These are phyloP conservation scores for Aspergillus asperescens DNA, from an alignment of 495 filamentous ascomycete species.

Conservation along the genomic window DNA sequence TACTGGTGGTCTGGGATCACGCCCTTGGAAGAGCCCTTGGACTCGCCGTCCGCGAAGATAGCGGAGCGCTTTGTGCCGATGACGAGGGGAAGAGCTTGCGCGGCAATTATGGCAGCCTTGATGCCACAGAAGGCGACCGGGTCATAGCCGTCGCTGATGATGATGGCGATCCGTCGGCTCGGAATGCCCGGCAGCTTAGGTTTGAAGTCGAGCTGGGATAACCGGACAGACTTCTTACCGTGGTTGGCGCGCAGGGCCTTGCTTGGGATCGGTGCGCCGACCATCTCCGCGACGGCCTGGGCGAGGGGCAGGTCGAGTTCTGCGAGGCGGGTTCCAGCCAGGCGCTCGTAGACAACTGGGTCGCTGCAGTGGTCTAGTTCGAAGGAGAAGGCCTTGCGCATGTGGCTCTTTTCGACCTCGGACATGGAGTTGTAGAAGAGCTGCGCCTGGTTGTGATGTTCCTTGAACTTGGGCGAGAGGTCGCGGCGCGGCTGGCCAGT, in stretches of 20 bases:
- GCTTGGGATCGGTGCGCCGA: conserved; percentile 54
- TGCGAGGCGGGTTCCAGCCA: conserved; percentile 53
- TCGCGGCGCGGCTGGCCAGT: conserved; percentile 63
- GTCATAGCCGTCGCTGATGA: conserved; percentile 68
- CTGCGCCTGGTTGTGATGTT: conserved; percentile 61
- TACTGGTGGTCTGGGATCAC: conserved; percentile 74
- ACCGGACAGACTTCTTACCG: conserved; percentile 52
- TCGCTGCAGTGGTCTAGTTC: conserved; percentile 91
- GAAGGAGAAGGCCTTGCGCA: conserved; percentile 67
- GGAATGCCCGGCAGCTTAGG: conserved; percentile 52
- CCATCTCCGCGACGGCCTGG: conserved; percentile 57
- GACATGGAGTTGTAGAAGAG: conserved; percentile 80
- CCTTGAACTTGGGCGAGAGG: conserved; percentile 71
- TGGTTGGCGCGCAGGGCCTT: conserved; percentile 50
- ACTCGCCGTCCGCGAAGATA: conserved; percentile 2
- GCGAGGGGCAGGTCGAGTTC: conserved; percentile 66
- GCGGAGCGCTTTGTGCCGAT: conserved; percentile 54
- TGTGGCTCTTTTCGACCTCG: conserved; percentile 62
- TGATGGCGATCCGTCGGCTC: conserved; percentile 64
- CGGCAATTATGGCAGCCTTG: not conserved
- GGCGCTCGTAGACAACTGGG: conserved; percentile 67
- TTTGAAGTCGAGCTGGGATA: conserved; percentile 61
- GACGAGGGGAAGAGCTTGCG: conserved; percentile 44
- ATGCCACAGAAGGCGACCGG: conserved; percentile 1
- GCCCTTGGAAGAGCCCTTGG: conserved; percentile 30